Conservation (phyloP, 495 filamentous ascomycete species). For the Staphylotrichum longicolle region DNA sequence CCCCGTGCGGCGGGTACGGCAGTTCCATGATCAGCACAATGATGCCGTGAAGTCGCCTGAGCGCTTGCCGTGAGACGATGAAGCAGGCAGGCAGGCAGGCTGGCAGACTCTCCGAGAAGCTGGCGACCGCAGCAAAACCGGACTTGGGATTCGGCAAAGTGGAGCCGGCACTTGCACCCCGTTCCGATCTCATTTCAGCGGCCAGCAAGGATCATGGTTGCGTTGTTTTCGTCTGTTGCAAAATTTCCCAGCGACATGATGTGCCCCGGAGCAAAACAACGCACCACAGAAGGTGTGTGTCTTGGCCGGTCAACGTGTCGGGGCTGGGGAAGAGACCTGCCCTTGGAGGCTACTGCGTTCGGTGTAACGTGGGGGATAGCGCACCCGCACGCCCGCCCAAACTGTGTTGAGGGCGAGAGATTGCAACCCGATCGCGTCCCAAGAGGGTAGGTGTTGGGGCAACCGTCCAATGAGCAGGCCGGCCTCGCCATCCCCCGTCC, state of each 20-base stretch:
- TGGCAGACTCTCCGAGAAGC: neutral
- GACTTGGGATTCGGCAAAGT: neutral
- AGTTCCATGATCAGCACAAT: neutral
- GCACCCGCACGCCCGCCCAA: neutral
- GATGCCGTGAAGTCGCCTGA: neutral
- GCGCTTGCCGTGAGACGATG: neutral
- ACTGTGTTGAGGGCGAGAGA: neutral
- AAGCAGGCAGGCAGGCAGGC: neutral
- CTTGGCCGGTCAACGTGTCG: neutral
- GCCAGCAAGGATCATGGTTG: constrained; percentile 9
- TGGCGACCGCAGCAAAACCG: neutral
- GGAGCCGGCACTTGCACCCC: constrained; percentile 11
- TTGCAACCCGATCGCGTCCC: neutral
- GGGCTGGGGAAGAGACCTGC: constrained; percentile 9
- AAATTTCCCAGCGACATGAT: neutral
- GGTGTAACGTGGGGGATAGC: constrained; percentile 6
- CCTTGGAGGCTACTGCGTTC: neutral
- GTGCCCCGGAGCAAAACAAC: neutral
- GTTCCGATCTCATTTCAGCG: neutral
- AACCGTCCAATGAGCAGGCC: constrained; percentile 10
- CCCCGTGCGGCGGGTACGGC: constrained; percentile 4
- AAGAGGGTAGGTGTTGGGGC: constrained; percentile 8
- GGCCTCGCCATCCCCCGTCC: neutral
- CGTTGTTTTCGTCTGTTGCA: neutral
- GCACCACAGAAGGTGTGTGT: neutral